phyloP scores from a whole-genome alignment of 129 eudicot species.

The Artemisia tridentata region DNA sequence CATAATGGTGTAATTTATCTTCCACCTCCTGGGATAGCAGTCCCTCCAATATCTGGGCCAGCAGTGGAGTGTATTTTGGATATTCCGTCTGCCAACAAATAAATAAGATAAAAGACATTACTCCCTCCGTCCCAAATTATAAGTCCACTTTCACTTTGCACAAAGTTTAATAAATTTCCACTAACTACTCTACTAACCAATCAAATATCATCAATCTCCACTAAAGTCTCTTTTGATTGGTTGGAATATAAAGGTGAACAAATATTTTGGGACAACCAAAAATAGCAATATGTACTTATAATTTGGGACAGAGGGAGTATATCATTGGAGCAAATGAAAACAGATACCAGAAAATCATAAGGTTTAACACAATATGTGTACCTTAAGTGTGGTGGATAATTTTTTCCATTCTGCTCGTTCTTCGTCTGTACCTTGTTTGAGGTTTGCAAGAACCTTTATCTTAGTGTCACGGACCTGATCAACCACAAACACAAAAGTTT shows the following conservation, averaged over 20 bases:
- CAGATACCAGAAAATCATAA: neutral
- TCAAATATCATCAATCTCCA: no score
- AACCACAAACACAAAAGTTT: slow-evolving; percentile 21
- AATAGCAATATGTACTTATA: no score
- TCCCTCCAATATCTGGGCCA: slow-evolving; percentile 83
- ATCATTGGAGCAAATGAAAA: neutral
- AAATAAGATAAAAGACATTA: slow-evolving; percentile 12
- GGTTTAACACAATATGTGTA: slow-evolving; percentile 12
- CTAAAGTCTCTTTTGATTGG: no score
- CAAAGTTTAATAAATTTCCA: no score
- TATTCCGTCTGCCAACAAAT: slow-evolving; percentile 68
- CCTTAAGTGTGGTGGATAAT: slow-evolving; percentile 74
- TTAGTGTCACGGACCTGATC: slow-evolving; percentile 84
- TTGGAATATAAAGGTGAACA: no score
- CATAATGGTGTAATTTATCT: slow-evolving; percentile 65
- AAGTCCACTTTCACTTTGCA: no score
- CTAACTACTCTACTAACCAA: no score
- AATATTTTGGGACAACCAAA: no score
- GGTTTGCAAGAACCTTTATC: slow-evolving; percentile 74
- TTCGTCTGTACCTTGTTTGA: slow-evolving; percentile 66
- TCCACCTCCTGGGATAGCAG: slow-evolving; percentile 55
- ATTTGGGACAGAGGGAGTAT: no score
- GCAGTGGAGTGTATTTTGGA: slow-evolving; percentile 86
- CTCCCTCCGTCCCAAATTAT: no score
- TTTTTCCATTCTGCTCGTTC: slow-evolving; percentile 78